phyloP scores from a whole-genome alignment of 2,329 filamentous ascomycete genomes.

The Fusarium sp. region DNA sequence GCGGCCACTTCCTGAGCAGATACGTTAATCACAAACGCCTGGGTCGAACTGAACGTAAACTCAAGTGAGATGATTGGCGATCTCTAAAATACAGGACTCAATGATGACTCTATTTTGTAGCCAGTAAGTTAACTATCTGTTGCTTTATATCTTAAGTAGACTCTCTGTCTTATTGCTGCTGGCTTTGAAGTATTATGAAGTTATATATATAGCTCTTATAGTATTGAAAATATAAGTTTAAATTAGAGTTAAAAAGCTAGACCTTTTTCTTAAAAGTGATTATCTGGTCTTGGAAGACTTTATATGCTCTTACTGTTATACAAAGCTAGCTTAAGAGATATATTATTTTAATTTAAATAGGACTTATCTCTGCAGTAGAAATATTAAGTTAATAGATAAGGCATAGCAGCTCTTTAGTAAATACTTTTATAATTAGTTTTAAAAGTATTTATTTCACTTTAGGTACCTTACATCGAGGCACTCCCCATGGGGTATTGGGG shows the following conservation, averaged over 20 bases:
- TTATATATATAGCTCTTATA: background rate
- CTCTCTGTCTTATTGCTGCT: background rate
- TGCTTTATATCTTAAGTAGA: background rate
- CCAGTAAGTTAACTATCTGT: background rate
- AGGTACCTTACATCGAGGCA: background rate
- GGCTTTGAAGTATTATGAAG: background rate
- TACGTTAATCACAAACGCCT: accelerated
- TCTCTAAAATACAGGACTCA: background rate
- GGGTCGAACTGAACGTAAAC: too few species aligned
- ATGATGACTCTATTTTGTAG: background rate
- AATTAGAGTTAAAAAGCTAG: too few species aligned
- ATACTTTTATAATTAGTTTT: too few species aligned
- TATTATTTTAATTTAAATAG: too few species aligned
- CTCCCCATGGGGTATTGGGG: background rate
- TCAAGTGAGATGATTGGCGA: accelerated
- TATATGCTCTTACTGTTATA: too few species aligned
- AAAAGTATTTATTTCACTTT: background rate
- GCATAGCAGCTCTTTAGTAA: too few species aligned
- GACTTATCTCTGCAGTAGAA: too few species aligned
- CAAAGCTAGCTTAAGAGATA: too few species aligned
- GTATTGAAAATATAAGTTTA: too few species aligned
- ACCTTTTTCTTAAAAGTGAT: too few species aligned
- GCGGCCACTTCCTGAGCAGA: background rate
- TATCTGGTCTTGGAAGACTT: too few species aligned
- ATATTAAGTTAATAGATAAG: too few species aligned